Conservation (phyloP, 2,329 filamentous ascomycete species). For the Beauveria sp. region DNA sequence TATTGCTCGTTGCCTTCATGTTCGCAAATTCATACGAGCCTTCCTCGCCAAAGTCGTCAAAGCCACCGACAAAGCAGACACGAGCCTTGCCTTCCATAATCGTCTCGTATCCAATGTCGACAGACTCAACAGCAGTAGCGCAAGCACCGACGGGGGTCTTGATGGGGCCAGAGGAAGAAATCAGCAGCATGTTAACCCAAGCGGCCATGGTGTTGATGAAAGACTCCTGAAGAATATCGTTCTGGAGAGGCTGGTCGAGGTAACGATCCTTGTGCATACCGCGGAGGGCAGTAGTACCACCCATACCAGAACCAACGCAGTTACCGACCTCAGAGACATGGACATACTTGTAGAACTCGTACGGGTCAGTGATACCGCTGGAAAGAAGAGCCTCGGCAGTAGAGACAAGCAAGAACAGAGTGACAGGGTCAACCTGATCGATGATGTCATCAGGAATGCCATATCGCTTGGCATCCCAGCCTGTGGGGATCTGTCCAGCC, state of each 20-base stretch:
- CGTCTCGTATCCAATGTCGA: constrained; percentile 96
- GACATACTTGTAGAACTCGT: constrained; percentile 99
- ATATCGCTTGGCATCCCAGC: constrained; percentile 94
- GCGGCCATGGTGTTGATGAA: constrained; percentile 99
- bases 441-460: constrained; percentile 97
- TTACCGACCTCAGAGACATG: constrained; percentile 97
- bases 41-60: constrained; percentile 98
- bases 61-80: constrained; percentile 94
- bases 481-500: constrained; percentile 91
- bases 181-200: constrained; percentile 98
- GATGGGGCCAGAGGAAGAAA: constrained; percentile 95
- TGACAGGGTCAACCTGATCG: constrained; percentile 92
- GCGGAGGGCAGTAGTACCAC: constrained; percentile 82
- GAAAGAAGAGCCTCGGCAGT: constrained; percentile 86
- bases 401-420: constrained; percentile 87
- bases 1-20: constrained; percentile 99
- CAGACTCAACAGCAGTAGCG: constrained; percentile 91
- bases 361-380: constrained; percentile 94
- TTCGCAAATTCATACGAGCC: constrained; percentile 99
- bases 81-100: constrained; percentile 98
- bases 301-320: constrained; percentile 97
- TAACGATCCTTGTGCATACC: constrained; percentile 98
- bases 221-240: constrained; percentile 97
- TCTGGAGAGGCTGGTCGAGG: constrained; percentile 94
- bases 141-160: constrained; percentile 98